Conservation (phyloP, 805 yeast genomes). For the Yueomyces sinensis region DNA sequence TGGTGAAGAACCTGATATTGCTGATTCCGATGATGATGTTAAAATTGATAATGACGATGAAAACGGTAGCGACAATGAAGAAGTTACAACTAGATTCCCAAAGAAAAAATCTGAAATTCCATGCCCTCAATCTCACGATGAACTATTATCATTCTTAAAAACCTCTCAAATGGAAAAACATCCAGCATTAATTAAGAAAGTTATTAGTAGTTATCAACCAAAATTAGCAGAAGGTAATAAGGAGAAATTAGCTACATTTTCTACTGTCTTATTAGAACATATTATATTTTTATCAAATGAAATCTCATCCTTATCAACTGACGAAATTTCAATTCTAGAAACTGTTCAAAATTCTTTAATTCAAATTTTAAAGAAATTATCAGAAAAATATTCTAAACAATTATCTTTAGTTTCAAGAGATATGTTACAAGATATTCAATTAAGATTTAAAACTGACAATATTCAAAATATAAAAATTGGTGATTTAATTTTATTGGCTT, state of each 20-base stretch:
- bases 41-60: slow-evolving; percentile 25
- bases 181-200: slow-evolving; percentile 35
- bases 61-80: slow-evolving; percentile 15
- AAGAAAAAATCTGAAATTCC: slow-evolving; percentile 1
- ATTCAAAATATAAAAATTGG: slow-evolving; percentile 27
- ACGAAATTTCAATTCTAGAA: slow-evolving; percentile 25
- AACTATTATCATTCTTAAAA: slow-evolving; percentile 26
- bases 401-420: slow-evolving; percentile 51
- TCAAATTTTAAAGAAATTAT: slow-evolving; percentile 37
- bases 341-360: slow-evolving; percentile 31
- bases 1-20: slow-evolving; percentile 8
- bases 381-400: slow-evolving; percentile 51
- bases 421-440: slow-evolving; percentile 42
- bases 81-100: slow-evolving; percentile 1
- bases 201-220: slow-evolving; percentile 57
- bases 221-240: slow-evolving; percentile 72
- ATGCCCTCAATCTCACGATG: slow-evolving; percentile 41
- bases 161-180: slow-evolving; percentile 30
- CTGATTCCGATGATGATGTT: slow-evolving; percentile 31
- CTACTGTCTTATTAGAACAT: slow-evolving; percentile 52
- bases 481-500: slow-evolving; percentile 54
- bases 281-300: slow-evolving; percentile 36
- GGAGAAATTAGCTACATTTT: slow-evolving; percentile 50
- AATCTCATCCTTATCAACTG: slow-evolving; percentile 9
- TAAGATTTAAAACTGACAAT: slow-evolving; percentile 29